These are phyloP conservation scores for Phytopythium ostracodes DNA, from an alignment of 352 stramenopile species.

Conservation along the genomic window DNA sequence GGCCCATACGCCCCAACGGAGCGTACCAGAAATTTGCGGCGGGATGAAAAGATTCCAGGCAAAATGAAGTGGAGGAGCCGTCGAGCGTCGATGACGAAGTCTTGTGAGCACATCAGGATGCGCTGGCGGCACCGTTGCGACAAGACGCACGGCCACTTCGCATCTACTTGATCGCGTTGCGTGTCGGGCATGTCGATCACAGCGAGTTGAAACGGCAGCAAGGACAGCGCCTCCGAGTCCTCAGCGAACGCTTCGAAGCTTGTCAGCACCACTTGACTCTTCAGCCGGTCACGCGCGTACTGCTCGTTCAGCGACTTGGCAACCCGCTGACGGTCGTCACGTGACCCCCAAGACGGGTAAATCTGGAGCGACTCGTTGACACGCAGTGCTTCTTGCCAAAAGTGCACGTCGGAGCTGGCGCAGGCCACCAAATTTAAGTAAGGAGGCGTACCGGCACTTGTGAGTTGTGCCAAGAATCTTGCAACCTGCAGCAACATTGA, in stretches of 20 bases:
- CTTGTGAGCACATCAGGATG: constrained; percentile 38
- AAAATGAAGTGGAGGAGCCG: constrained; percentile 65
- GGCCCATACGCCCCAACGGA: background rate
- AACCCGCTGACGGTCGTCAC: constrained; percentile 31
- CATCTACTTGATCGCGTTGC: constrained; percentile 17
- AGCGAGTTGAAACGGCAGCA: constrained; percentile 40
- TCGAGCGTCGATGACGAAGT: constrained; percentile 37
- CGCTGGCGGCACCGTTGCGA: constrained; percentile 62
- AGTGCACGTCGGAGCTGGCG: constrained; percentile 25
- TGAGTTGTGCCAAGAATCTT: constrained; percentile 8
- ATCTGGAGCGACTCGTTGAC: constrained; percentile 22
- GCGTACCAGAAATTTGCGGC: constrained; percentile 69
- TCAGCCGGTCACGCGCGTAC: constrained; percentile 19
- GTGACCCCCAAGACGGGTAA: constrained; percentile 55
- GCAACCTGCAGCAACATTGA: constrained; percentile 6
- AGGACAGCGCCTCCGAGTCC: constrained; percentile 32
- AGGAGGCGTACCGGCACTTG: background rate
- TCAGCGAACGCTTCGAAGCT: constrained; percentile 57
- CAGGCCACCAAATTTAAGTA: constrained; percentile 44
- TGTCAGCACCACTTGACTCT: constrained; percentile 47
- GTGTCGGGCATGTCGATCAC: constrained; percentile 39
- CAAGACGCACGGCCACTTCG: constrained; percentile 49
- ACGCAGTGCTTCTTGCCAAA: constrained; percentile 35
- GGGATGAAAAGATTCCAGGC: constrained; percentile 61
- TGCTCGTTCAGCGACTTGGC: constrained; percentile 36